Percentiles rank a stretch among this genome's conserved stretches.
phyloP scores from a whole-genome alignment of 2,329 filamentous ascomycete species.

The Tolypocladium inflatum region DNA sequence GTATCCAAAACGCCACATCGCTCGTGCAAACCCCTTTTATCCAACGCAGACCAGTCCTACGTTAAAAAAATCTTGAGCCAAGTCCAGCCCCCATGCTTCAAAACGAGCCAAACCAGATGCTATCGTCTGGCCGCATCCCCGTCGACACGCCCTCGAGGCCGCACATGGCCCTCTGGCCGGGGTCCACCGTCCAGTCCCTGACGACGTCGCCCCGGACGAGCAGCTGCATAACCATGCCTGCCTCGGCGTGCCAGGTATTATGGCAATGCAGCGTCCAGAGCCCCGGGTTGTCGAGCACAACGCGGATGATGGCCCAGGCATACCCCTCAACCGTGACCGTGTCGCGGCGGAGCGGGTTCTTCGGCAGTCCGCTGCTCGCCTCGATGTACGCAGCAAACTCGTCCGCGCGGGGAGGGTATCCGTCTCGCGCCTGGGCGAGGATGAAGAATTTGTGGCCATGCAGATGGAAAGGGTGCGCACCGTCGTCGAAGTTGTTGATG shows the following conservation, averaged over 20 bases:
- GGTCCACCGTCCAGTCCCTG: constrained; percentile 12
- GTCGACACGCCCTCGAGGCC: constrained; percentile 15
- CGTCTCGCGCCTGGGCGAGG: constrained; percentile 18
- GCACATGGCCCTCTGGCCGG: constrained; percentile 18
- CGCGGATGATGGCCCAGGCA: constrained; percentile 43
- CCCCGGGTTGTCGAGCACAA: constrained; percentile 48
- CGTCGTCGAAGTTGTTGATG: constrained; percentile 50
- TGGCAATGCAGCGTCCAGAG: constrained; percentile 52
- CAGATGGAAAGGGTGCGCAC: constrained; percentile 38
- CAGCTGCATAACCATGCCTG: constrained; percentile 52
- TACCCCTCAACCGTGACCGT: constrained; percentile 43
- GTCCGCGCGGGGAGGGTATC: constrained; percentile 21
- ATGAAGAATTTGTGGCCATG: constrained; percentile 52
- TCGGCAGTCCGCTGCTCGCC: constrained; percentile 10
- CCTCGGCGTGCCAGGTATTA: constrained; percentile 48
- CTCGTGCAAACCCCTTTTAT: background rate
- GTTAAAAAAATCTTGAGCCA: no score
- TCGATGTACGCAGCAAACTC: constrained; percentile 15
- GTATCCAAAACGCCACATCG: background rate
- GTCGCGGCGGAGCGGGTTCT: constrained; percentile 25
- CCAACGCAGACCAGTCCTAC: background rate
- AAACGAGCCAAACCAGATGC: constrained; percentile 26
- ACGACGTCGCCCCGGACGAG: constrained; percentile 21
- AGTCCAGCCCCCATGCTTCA: background rate
- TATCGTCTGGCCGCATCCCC: constrained; percentile 24